Percentiles rank a stretch among this genome's conserved stretches.
phyloP scores from a whole-genome alignment of 2,329 filamentous ascomycete species.

The Talaromyces marneffei region DNA sequence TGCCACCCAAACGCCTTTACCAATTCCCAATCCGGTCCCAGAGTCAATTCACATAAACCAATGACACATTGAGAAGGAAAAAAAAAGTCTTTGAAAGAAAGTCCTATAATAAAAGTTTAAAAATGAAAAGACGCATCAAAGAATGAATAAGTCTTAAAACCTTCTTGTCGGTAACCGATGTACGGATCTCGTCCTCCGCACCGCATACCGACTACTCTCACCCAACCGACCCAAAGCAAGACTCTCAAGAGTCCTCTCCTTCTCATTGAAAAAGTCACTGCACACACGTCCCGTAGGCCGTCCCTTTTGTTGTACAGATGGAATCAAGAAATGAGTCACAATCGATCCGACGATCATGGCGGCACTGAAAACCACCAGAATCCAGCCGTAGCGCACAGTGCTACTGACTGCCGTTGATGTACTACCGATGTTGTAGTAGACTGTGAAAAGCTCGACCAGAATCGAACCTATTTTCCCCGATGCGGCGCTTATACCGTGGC shows the following conservation, averaged over 20 bases:
- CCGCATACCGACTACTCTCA: constrained; percentile 31
- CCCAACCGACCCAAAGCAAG: constrained; percentile 35
- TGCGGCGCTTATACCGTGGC: constrained; percentile 51
- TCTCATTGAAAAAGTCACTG: constrained; percentile 15
- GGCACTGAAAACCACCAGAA: constrained; percentile 37
- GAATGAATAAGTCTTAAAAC: background rate
- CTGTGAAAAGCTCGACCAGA: constrained; percentile 36
- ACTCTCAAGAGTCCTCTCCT: constrained; percentile 35
- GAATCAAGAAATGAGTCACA: constrained; percentile 39
- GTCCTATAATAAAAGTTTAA: background rate
- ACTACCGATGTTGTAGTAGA: constrained; percentile 37
- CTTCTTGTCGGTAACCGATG: constrained; percentile 10
- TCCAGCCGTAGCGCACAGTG: constrained; percentile 35
- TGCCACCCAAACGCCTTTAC: background rate
- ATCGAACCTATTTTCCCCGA: constrained; percentile 50
- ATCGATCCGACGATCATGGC: constrained; percentile 39
- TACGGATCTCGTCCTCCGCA: constrained; percentile 13
- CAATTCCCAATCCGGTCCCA: background rate
- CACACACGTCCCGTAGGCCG: constrained; percentile 11
- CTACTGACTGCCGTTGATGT: constrained; percentile 25
- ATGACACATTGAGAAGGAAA: background rate
- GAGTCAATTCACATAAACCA: background rate
- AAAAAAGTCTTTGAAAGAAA: background rate
- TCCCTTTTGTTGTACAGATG: constrained; percentile 30
- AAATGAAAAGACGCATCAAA: background rate